Conservation (phyloP, 257 asterid species). For the Oldenlandia corymbosa region DNA sequence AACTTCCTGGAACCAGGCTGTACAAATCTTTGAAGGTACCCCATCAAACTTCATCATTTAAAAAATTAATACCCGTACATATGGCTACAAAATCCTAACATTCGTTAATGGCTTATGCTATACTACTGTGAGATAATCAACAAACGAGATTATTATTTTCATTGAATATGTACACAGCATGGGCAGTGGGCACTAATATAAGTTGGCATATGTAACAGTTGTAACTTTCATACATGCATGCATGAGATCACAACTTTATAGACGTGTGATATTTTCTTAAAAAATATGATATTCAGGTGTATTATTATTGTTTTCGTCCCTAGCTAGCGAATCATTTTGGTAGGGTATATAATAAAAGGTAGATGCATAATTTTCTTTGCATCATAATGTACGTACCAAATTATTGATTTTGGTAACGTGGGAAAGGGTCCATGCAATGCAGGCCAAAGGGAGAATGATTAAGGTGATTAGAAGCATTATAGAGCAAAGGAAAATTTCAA, state of each 20-base stretch:
- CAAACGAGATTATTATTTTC: background rate
- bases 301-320: conserved; percentile 6
- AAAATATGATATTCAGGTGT: background rate
- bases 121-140: too few species aligned
- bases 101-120: too few species aligned
- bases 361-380: background rate
- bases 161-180: background rate
- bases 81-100: too few species aligned
- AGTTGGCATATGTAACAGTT: background rate
- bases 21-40: conserved; percentile 79
- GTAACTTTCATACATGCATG: background rate
- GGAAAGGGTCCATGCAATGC: conserved; percentile 13
- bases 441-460: conserved; percentile 70
- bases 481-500: conserved; percentile 38
- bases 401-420: conserved; percentile 1
- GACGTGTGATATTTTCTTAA: background rate
- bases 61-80: too few species aligned
- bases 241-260: background rate
- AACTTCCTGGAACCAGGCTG: conserved; percentile 80
- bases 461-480: conserved; percentile 50
- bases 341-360: background rate
- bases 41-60: too few species aligned
- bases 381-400: background rate
- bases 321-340: background rate
- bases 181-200: too few species aligned